A percentile compares a stretch with the other conserved stretches of the same genome.
Evolutionary conservation across 1,284 basidiomycete genomes (phyloP).

Genomic region (Heterobasidion parviporum): DNA sequence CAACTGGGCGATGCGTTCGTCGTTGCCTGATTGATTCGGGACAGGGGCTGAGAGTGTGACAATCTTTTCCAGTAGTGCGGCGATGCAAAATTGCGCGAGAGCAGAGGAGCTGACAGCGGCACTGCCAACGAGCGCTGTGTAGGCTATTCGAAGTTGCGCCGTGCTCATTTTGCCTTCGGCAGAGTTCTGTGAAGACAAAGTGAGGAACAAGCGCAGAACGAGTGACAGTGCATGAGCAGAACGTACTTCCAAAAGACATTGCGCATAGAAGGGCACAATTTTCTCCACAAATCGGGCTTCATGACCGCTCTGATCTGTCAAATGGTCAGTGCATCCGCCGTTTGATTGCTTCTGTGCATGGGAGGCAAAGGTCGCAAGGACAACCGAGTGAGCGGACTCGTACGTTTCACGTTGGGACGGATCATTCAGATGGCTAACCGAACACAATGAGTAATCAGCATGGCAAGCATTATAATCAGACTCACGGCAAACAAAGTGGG

Average conservation of each 20-base stretch:
- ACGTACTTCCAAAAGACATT: constrained; percentile 57
- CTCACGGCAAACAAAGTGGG: constrained; percentile 54
- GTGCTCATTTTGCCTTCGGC: constrained; percentile 46
- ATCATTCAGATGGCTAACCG: constrained; percentile 43
- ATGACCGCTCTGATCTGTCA: constrained; percentile 2
- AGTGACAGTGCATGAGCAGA: background rate
- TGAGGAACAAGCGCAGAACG: background rate
- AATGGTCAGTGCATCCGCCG: background rate
- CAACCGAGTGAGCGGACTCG: constrained; percentile 69
- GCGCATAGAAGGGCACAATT: constrained; percentile 60
- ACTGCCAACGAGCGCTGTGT: constrained; percentile 51
- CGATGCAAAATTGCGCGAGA: constrained; percentile 57
- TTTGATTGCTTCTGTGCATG: constrained; percentile 23
- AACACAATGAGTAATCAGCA: background rate
- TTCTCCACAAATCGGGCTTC: constrained; percentile 33
- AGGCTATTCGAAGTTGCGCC: constrained; percentile 57
- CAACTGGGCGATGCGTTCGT: constrained; percentile 24
- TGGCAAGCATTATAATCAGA: constrained; percentile 9
- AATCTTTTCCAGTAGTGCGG: constrained; percentile 39
- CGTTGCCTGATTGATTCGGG: constrained; percentile 9
- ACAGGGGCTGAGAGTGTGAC: background rate
- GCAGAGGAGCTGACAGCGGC: constrained; percentile 30
- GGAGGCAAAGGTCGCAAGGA: constrained; percentile 59
- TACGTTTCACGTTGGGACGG: constrained; percentile 56
- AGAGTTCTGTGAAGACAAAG: constrained; percentile 47